Base-by-base conservation (phyloP, 805 yeast genomes). In the Yarrowia keelungensis region DNA sequence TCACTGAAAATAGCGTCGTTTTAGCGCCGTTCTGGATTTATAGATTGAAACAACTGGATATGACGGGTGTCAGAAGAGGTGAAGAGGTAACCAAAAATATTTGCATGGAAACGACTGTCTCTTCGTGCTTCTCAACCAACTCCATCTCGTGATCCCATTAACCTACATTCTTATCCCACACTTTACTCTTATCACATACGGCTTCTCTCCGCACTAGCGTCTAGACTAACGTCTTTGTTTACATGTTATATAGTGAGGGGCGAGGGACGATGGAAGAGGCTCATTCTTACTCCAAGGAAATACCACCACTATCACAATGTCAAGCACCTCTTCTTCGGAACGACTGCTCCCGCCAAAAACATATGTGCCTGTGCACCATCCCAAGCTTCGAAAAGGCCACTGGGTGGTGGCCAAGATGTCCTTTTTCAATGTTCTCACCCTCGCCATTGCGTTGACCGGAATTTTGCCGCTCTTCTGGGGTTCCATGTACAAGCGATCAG, bases 381-480 rank as follows among this genome's bases (percentile, higher is more conserved):
- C 53, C 19, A 36, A 19, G 36, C 43, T 59, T 5, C 41, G 53
- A 7, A 59, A 59, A 43, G 53, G 66, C 14, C 66, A 59, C 46
- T 59, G 50, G 50, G 11, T 12, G 43, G 53, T 59, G 32, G 42
- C 53, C 43, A 59, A 59, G 15, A 15, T 35, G 36, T 59, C 66
- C 22, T 45, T 38, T 5, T 59, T 59, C 49, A 45, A 64, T 36
- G 38, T 62, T 10, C 49, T 70, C 7, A 49, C 64, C 5, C 54
- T 70, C 41, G 65, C 69, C 0, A 49, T 65, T 14, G 70, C 70
- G 2, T 22, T 71, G n/a, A 46, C 85, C 62, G 73, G 75, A 45
- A 80, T 80, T 66, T 74, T 81, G 71, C 76, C 87, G 72, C 75
- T 80, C 70, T 79, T 84, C 78, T 83, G 89, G 89, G 83, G 84